Conservation (phyloP, 192 early-diverging fungal species). For the Fimicolochytrium jonesii region DNA sequence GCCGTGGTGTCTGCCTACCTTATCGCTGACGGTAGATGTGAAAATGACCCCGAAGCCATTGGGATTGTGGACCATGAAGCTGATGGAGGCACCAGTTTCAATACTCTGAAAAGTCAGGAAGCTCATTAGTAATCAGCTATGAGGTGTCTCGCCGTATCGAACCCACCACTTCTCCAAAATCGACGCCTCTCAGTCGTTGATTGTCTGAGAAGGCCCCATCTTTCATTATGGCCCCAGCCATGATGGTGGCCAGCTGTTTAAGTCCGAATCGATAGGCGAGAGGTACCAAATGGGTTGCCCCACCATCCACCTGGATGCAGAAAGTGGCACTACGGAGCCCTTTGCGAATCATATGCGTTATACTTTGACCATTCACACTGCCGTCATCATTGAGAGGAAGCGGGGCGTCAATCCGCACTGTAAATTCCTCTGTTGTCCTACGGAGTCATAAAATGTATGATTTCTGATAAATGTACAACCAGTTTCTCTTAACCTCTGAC, state of each 20-base stretch:
- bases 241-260: slow-evolving; percentile 18
- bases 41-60: slow-evolving; percentile 35
- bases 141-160: too few species aligned
- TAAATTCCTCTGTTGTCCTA: slow-evolving; percentile 8
- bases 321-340: slow-evolving; percentile 18
- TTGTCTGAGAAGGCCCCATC: slow-evolving; percentile 25
- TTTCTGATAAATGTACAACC: too few species aligned
- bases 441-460: neutral
- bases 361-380: slow-evolving; percentile 10
- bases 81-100: slow-evolving; percentile 27
- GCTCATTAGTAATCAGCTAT: too few species aligned
- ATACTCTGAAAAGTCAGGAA: slow-evolving; percentile 16
- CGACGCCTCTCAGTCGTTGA: slow-evolving; percentile 27
- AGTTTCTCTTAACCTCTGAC: too few species aligned
- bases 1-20: slow-evolving; percentile 2
- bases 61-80: slow-evolving; percentile 37
- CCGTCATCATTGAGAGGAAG: slow-evolving; percentile 15
- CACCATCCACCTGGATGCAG: slow-evolving; percentile 25
- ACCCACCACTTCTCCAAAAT: slow-evolving; percentile 42
- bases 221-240: slow-evolving; percentile 5
- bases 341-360: slow-evolving; percentile 13
- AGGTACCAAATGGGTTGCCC: slow-evolving; percentile 26
- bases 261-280: slow-evolving; percentile 28
- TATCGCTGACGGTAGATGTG: slow-evolving; percentile 16
- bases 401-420: slow-evolving; percentile 16